phyloP scores from a whole-genome alignment of 2,329 filamentous ascomycete species.

The Aspergillus chevalieri region DNA sequence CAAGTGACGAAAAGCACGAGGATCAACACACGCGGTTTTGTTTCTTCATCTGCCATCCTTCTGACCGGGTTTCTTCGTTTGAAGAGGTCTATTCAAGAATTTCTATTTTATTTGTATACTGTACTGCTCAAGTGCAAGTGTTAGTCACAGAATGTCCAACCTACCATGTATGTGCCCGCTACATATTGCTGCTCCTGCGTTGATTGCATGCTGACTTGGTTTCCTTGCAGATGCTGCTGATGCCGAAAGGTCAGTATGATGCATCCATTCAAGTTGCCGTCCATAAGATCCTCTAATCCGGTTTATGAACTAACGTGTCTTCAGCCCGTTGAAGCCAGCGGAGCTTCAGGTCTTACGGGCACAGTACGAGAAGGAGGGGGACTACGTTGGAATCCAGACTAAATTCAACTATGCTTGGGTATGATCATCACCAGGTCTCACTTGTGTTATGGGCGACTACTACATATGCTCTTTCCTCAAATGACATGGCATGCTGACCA shows the following conservation, averaged over 20 bases:
- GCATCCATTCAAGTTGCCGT: not conserved
- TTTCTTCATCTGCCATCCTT: not conserved
- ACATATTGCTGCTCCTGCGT: not conserved
- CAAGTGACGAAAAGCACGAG: slow-evolving; percentile 20
- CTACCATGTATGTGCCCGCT: slow-evolving; percentile 42
- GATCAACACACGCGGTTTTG: not conserved
- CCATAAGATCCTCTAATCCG: not conserved
- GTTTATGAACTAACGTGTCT: slow-evolving; percentile 9
- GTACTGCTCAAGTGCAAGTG: too few species aligned
- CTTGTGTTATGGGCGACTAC: too few species aligned
- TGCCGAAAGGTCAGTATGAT: slow-evolving; percentile 72
- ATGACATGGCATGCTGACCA: too few species aligned
- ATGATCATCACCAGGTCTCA: slow-evolving; percentile 23
- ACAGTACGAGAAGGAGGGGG: slow-evolving; percentile 96
- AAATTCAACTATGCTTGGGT: slow-evolving; percentile 99
- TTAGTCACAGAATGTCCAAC: slow-evolving; percentile 37
- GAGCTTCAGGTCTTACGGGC: slow-evolving; percentile 88
- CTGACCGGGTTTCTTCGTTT: too few species aligned
- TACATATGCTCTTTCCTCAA: too few species aligned
- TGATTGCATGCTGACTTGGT: slow-evolving; percentile 8
- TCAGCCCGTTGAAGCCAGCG: slow-evolving; percentile 77
- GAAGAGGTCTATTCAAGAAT: too few species aligned
- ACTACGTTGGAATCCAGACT: slow-evolving; percentile 93
- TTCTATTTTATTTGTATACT: too few species aligned
- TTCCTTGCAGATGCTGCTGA: slow-evolving; percentile 76